phyloP scores from a whole-genome alignment of 2,329 filamentous ascomycete genomes.

The Hysterium pulicare region DNA sequence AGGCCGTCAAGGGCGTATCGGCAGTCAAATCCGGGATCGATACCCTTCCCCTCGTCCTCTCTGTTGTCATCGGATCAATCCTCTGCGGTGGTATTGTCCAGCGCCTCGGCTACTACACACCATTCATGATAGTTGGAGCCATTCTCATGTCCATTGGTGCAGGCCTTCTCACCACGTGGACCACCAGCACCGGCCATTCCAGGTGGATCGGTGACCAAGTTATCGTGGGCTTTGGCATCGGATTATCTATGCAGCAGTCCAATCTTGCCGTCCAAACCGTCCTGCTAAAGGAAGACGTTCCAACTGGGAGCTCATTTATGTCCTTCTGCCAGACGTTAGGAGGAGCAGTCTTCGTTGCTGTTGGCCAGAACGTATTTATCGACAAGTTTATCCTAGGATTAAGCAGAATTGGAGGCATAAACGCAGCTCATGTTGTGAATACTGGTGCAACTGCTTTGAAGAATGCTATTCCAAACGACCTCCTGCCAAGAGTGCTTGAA shows the following conservation, averaged over 20 bases:
- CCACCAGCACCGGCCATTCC: conserved; percentile 23
- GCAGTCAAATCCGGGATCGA: conserved; percentile 45
- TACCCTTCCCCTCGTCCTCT: conserved; percentile 45
- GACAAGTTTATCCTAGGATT: conserved; percentile 40
- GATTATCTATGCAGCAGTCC: conserved; percentile 45
- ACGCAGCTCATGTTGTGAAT: conserved; percentile 37
- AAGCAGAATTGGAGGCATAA: conserved; percentile 33
- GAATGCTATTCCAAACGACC: conserved; percentile 17
- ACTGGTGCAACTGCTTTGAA: conserved; percentile 58
- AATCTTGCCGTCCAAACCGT: conserved; percentile 44
- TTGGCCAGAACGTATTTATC: conserved; percentile 47
- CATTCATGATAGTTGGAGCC: conserved; percentile 43
- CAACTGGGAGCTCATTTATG: conserved; percentile 44
- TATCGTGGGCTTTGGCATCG: conserved; percentile 36
- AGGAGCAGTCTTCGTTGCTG: conserved; percentile 45
- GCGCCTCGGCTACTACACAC: conserved; percentile 45
- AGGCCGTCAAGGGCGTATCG: conserved; percentile 44
- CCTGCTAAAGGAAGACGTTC: conserved; percentile 38
- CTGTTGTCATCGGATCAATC: conserved; percentile 41
- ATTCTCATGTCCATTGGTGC: conserved; percentile 42
- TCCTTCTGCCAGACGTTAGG: conserved; percentile 45
- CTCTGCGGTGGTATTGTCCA: conserved; percentile 39
- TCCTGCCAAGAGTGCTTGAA: conserved; percentile 15
- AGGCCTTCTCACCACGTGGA: conserved; percentile 44
- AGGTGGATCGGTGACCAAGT: conserved; percentile 34